Evolutionary conservation across 2,329 filamentous ascomycete species (phyloP), one percentile per base, ranked within the genome.

Genomic region (Tolypocladium paradoxum): DNA sequence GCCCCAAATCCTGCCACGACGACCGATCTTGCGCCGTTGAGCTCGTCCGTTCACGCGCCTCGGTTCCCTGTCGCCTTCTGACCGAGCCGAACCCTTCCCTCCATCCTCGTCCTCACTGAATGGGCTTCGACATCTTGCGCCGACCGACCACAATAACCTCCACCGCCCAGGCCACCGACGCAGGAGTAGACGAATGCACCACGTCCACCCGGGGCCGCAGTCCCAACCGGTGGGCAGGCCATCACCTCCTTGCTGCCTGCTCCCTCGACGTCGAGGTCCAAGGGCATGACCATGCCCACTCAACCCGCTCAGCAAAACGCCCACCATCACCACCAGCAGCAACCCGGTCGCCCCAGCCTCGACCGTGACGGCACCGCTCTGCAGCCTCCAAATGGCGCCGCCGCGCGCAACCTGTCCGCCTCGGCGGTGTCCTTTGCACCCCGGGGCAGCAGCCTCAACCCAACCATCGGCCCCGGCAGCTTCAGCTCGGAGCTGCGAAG

Each of bases 401-500:
- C 64, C 43, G 56, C 61, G 48, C 76, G 80, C 56, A 78, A 74
- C 57, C 61, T 77, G 18, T 74, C 78, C 31, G 71, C 76, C 34
- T 79, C 79, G 3, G 71, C 68, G 64, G 76, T 82, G 61, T 84
- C 82, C 53, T 87, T 83, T 66, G 82, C 78, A 49, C 80, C 84
- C 20, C 82, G 87, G 51, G 82, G 79, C 51, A 77, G 83, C 57
- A 89, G 87, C 49, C 77, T 90, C 63, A 85, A 84, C 56, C 82
- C 87, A 16, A 83, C 84, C 36, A 77, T 83, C 53, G 83, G 81
- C 29, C 85, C 85, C 1, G 91, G 91, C 45, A 96, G 90, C 74
- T 96, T 96, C 75, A 95, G 85, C 62, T 85, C 90, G 35, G 91
- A 96, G 55, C 72, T 96, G 62, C 88, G 87, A 64, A 89, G 84